Evolutionary conservation across 2,329 filamentous ascomycete genomes (phyloP), one percentile per base, ranked within the genome.

Genomic region (Fusarium algeriense): DNA sequence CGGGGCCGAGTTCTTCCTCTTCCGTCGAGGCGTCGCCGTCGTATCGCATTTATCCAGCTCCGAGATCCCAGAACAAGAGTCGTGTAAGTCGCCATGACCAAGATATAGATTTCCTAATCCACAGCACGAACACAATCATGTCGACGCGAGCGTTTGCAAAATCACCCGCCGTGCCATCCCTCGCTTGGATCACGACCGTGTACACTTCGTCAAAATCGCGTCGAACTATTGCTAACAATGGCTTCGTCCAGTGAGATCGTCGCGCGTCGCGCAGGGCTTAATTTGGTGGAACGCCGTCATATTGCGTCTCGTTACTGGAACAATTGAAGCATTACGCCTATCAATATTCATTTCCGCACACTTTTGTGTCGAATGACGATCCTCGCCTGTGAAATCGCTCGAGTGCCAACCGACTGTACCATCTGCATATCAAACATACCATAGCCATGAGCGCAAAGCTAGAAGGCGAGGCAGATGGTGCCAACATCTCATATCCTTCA

Each of bases 1-100:
- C 74, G 74, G 74, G 69, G 77, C 78, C 79, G 81, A 83, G 82
- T 84, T 84, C 82, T 84, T 84, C 83, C 82, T 83, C 78, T 81
- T 84, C 83, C 83, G 83, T 82, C 79, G 76, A 79, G 73, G 74
- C 73, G 73, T 75, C 56, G 64, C 76, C 72, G 80, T 78, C 77
- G 80, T 80, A 78, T 82, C 80, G 80, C 81, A 82, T 82, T 82
- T 82, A 82, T 81, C 80, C 80, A 81, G 80, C 72, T 81, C 81
- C 81, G 80, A 67, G 64, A 76, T 80, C 80, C 80, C 79, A 72
- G 73, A 76, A 75, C 74, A 72, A 74, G 67, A 71, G 76, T 74
- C 69, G 68, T 80, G 79, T 81, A 80, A 81, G 80, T 82, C 74
- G 62, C 45, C 67, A 69, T 63, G 69, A 60, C 71, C 66, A 63